Conservation (phyloP, 1,284 basidiomycete genomes). For the Veloboletus limbatus region DNA sequence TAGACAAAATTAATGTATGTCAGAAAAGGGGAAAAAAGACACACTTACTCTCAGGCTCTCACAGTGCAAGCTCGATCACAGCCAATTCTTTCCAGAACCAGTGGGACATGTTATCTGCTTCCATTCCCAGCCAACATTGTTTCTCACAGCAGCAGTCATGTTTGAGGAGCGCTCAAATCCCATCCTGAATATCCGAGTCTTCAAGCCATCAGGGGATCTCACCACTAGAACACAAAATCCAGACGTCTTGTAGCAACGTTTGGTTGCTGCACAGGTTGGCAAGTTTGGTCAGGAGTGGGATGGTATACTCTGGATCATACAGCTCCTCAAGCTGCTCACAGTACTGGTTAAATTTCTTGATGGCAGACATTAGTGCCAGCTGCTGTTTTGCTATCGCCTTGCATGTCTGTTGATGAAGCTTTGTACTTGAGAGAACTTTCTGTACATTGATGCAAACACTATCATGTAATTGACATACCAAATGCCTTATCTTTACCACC, state of each 20-base stretch:
- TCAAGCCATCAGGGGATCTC: constrained; percentile 35
- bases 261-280: constrained; percentile 28
- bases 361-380: constrained; percentile 8
- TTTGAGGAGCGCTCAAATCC: constrained; percentile 34
- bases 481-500: not conserved
- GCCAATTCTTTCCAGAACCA: not conserved
- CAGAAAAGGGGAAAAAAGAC: too few species aligned
- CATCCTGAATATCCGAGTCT: constrained; percentile 30
- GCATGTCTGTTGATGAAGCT: constrained; percentile 9
- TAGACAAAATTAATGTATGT: not conserved
- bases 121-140: constrained; percentile 13
- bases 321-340: constrained; percentile 14
- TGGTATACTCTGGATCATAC: constrained; percentile 23
- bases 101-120: constrained; percentile 26
- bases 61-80: not conserved
- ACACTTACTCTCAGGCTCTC: not conserved
- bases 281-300: constrained; percentile 35
- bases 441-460: too few species aligned
- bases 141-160: constrained; percentile 32
- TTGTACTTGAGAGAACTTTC: too few species aligned
- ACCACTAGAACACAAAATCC: constrained; percentile 33
- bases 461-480: not conserved
- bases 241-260: constrained; percentile 39
- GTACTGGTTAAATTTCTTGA: constrained; percentile 9
- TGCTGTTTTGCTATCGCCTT: constrained; percentile 8